Conservation (phyloP, 2,329 filamentous ascomycete species). For the Periglandula ipomoeae region DNA sequence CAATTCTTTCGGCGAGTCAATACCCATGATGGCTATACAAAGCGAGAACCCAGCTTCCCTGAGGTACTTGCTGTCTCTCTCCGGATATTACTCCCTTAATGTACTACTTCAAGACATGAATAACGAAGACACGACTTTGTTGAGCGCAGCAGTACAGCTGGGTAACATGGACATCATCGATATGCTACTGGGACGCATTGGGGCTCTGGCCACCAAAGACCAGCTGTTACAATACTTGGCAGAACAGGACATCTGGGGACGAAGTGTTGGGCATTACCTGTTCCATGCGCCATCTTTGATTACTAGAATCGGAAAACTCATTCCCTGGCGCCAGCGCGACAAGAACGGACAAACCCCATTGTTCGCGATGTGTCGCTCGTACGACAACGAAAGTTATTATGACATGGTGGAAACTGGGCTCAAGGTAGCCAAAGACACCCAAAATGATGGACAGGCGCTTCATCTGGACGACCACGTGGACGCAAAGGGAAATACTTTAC, state of each 20-base stretch:
- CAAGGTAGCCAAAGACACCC: constrained; percentile 60
- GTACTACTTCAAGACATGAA: constrained; percentile 76
- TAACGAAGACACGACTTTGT: constrained; percentile 78
- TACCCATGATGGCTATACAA: constrained; percentile 80
- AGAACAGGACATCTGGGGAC: constrained; percentile 72
- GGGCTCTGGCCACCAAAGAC: constrained; percentile 43
- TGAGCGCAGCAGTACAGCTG: constrained; percentile 85
- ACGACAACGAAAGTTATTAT: constrained; percentile 82
- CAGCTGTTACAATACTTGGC: constrained; percentile 60
- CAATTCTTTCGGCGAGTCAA: constrained; percentile 66
- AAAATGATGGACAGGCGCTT: constrained; percentile 69
- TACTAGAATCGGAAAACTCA: constrained; percentile 59
- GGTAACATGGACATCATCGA: constrained; percentile 68
- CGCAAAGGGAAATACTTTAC: constrained; percentile 80
- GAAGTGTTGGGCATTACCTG: constrained; percentile 89
- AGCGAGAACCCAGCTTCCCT: constrained; percentile 62
- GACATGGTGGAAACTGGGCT: constrained; percentile 81
- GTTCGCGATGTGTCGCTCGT: constrained; percentile 89
- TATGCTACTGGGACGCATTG: constrained; percentile 63
- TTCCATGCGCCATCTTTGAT: constrained; percentile 86
- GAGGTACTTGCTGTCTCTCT: constrained; percentile 67
- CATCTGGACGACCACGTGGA: constrained; percentile 92
- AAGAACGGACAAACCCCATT: constrained; percentile 97
- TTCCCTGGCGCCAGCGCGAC: constrained; percentile 86
- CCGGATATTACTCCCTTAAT: constrained; percentile 63